These are phyloP conservation scores for Rubus idaeus DNA, from an alignment of 306 rosid species.

Conservation along the genomic window DNA sequence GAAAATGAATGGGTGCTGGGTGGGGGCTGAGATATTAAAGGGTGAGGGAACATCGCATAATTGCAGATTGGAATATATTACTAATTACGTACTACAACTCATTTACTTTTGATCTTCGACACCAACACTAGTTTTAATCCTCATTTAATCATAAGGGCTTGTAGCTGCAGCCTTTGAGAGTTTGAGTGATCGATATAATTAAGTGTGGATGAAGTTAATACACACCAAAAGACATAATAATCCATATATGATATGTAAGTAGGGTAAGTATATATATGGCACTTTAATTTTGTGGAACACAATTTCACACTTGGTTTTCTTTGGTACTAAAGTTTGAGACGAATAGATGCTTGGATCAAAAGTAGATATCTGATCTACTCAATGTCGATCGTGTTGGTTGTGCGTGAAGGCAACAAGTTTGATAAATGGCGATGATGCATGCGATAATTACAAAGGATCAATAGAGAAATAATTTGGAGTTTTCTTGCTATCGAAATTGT, in stretches of 20 bases:
- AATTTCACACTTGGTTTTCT: too few relatives aligned
- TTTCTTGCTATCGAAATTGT: too few relatives aligned
- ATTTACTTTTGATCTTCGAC: not conserved
- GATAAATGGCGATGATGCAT: too few relatives aligned
- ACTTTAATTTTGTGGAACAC: not conserved
- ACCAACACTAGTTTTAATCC: not conserved
- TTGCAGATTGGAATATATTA: constrained; percentile 26
- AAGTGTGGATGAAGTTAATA: not conserved
- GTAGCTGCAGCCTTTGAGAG: not conserved
- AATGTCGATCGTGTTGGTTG: too few relatives aligned
- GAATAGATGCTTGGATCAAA: too few relatives aligned
- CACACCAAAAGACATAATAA: not conserved
- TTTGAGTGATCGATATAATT: too few relatives aligned
- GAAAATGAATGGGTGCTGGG: constrained; percentile 27
- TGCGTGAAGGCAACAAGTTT: too few relatives aligned
- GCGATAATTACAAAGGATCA: too few relatives aligned
- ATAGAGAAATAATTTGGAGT: too few relatives aligned
- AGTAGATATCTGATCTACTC: too few relatives aligned
- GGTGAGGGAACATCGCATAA: constrained; percentile 42
- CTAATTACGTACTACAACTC: not conserved
- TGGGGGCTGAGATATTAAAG: constrained; percentile 23
- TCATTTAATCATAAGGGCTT: not conserved
- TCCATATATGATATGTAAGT: not conserved
- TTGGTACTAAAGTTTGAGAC: too few relatives aligned
- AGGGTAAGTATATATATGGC: not conserved